Base-by-base conservation (phyloP, 768 basidiomycete genomes). In the Kwoniella botswanensis region DNA sequence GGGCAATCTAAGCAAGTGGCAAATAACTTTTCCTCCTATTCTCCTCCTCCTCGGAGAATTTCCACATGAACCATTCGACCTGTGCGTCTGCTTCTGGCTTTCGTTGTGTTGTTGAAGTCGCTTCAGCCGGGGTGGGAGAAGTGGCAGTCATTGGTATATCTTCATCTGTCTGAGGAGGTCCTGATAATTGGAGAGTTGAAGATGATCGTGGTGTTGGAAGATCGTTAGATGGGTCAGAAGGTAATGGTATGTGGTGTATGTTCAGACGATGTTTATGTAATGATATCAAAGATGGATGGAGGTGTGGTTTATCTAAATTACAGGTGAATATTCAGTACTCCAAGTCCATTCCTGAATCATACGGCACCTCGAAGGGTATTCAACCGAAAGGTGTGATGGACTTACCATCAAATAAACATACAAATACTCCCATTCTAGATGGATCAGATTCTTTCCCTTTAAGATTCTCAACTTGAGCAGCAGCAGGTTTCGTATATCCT, bases 11-110 rank as follows among this genome's bases (percentile, higher is more conserved):
- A 2, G 72, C 71, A 7, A 79, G 60, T 50, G 78, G 78, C 5
- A 79, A 56, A 71, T 76, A 79, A 11, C 74, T 74, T 50, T 71
- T 79, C 26, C 78, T 56, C 55, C 76, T 58, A 9, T 52, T 50
- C 43, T 70, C 71, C 65, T 79, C 76, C 57, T 79, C 76, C 22
- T 77, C 74, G 9, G 69, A 55, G 59, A 77, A 74, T 17, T 66
- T 65, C 78, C 78, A 79, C 52, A 63, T 71, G 42, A 79, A 18
- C 78, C 78, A 79, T 60, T 76, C 74, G 11, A 53, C n/a, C n/a
- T 29, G 70, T 26, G 50, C 42, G 52, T 60, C 24, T 41, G 29
- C 57, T 35, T 35, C 35, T 35, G 7, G 35, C 35, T 35, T 35
- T 35, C 7, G 35, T 9, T 35, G 35, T 35, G 35, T 35, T 35